These are phyloP conservation scores for Erodium texanum DNA, from an alignment of 441 rosid genomes.

Conservation along the genomic window DNA sequence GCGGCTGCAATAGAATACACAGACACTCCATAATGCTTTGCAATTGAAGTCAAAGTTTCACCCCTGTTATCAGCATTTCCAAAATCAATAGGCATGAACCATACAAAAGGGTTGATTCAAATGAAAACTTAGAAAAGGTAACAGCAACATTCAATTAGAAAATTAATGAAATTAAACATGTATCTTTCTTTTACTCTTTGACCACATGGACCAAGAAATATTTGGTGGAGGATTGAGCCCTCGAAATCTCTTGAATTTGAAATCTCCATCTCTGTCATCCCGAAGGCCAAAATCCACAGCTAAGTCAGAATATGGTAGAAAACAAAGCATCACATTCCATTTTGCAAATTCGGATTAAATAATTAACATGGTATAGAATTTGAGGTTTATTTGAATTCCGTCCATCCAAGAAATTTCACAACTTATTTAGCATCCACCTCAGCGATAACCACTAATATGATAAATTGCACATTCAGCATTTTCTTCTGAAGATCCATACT, in stretches of 20 bases:
- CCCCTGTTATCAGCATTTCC: slow-evolving; percentile 22
- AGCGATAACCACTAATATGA: no score
- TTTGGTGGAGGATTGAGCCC: slow-evolving; percentile 10
- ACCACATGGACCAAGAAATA: slow-evolving; percentile 21
- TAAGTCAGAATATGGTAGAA: neutral
- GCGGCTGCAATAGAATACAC: slow-evolving; percentile 14
- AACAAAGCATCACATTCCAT: neutral
- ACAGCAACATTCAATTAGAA: neutral
- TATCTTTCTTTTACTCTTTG: slow-evolving; percentile 17
- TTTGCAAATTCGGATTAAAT: neutral
- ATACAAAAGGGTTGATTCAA: neutral
- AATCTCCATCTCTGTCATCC: slow-evolving; percentile 23
- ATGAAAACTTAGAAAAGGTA: neutral
- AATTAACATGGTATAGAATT: neutral
- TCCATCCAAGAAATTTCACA: neutral
- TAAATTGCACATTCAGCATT: neutral
- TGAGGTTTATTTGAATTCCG: neutral
- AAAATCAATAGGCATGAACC: neutral
- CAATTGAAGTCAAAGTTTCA: slow-evolving; percentile 29
- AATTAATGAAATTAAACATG: neutral
- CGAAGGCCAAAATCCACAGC: neutral
- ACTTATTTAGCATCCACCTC: neutral
- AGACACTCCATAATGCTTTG: slow-evolving; percentile 29
- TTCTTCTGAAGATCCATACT: neutral
- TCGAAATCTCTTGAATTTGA: slow-evolving; percentile 18